Percentiles rank a stretch among this genome's conserved stretches.
Conservation (phyloP, 2,329 filamentous ascomycete species). For the Cercospora sp. region DNA sequence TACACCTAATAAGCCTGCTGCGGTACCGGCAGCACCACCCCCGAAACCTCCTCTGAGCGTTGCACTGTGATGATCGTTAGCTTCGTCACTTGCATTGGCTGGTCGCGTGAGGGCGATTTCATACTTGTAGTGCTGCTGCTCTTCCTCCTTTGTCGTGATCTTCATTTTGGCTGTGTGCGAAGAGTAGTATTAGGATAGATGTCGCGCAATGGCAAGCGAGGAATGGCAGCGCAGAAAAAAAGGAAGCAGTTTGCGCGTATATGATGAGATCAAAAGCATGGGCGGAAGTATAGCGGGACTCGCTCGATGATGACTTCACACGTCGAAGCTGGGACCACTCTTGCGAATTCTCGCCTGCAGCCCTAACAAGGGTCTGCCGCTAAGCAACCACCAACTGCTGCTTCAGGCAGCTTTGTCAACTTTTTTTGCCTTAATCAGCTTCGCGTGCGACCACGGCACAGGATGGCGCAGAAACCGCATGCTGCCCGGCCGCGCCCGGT, state of each 20-base stretch:
- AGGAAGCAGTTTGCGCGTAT: not conserved
- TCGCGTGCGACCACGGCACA: not conserved
- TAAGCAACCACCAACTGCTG: not conserved
- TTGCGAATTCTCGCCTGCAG: not conserved
- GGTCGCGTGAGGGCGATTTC: conserved; percentile 27
- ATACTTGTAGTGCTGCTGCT: conserved; percentile 77
- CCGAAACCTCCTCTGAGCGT: conserved; percentile 77
- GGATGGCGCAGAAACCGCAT: conserved; percentile 11
- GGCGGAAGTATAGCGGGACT: conserved; percentile 10
- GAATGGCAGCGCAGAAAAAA: not conserved
- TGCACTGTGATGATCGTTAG: conserved; percentile 46
- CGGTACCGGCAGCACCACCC: conserved; percentile 70
- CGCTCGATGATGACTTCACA: conserved; percentile 3
- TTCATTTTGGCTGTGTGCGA: conserved; percentile 66
- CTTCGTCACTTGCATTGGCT: not conserved
- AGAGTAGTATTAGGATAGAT: not conserved
- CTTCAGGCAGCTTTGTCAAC: not conserved
- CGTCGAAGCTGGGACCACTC: not conserved
- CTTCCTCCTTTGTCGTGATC: conserved; percentile 91
- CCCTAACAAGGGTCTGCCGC: conserved; percentile 1
- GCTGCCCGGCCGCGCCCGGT: conserved; percentile 24
- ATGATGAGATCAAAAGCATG: conserved; percentile 11
- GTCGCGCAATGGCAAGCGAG: not conserved
- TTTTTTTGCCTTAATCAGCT: not conserved
- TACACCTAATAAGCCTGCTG: conserved; percentile 67